phyloP scores from a whole-genome alignment of 345 rosid genomes.

The Streptanthus diversifolius region DNA sequence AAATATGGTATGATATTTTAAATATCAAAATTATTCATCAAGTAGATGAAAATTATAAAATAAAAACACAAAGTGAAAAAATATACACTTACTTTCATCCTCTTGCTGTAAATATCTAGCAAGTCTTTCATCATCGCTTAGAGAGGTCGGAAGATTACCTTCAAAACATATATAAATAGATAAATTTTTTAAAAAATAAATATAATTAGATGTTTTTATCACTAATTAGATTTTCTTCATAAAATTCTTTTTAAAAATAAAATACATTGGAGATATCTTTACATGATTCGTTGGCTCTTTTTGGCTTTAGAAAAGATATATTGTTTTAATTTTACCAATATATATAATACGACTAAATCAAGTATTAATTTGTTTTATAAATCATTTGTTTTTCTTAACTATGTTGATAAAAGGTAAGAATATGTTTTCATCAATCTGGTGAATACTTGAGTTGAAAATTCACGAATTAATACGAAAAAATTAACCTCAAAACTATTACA shows the following conservation, averaged over 20 bases:
- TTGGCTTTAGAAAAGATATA: not conserved
- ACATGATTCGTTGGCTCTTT: not conserved
- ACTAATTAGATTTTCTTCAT: no score
- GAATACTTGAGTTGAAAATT: not conserved
- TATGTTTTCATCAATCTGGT: no score
- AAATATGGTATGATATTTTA: no score
- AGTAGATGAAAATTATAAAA: not conserved
- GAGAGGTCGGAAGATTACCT: slow-evolving; percentile 14
- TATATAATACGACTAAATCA: not conserved
- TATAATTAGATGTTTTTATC: not conserved
- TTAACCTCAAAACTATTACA: not conserved
- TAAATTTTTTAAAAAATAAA: no score
- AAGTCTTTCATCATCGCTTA: slow-evolving; percentile 20
- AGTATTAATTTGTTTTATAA: not conserved
- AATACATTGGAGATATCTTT: not conserved
- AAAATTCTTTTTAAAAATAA: no score
- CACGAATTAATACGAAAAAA: not conserved
- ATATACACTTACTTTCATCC: slow-evolving; percentile 9
- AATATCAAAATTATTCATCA: not conserved
- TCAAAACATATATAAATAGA: not conserved
- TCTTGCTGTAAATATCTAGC: slow-evolving; percentile 13
- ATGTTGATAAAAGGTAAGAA: not conserved
- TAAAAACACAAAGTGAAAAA: not conserved
- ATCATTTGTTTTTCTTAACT: not conserved
- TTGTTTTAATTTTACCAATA: not conserved